These are phyloP conservation scores for Globisporangium lucens DNA, from an alignment of 352 stramenopile genomes.

Conservation along the genomic window DNA sequence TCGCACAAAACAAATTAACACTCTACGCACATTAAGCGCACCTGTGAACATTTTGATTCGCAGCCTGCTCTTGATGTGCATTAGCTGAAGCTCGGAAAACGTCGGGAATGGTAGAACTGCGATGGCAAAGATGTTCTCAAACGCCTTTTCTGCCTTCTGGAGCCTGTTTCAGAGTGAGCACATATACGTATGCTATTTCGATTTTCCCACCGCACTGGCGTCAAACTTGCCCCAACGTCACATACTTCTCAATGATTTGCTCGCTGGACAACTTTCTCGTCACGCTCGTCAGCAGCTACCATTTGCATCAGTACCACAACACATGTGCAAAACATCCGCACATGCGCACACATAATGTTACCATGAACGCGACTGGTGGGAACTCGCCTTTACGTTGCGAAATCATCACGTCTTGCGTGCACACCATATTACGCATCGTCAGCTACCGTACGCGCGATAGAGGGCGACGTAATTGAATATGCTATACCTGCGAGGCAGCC, in stretches of 20 bases:
- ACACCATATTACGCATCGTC: slow-evolving; percentile 3
- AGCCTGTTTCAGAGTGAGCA: slow-evolving; percentile 24
- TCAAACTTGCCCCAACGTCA: background rate
- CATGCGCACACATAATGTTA: slow-evolving; percentile 13
- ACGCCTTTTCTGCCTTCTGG: slow-evolving; percentile 55
- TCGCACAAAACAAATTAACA: background rate
- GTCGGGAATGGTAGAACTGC: slow-evolving; percentile 41
- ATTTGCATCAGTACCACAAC: background rate
- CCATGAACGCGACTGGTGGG: slow-evolving; percentile 69
- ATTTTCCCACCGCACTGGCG: background rate
- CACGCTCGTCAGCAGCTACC: slow-evolving; percentile 13
- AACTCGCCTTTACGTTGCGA: slow-evolving; percentile 67
- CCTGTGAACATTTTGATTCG: slow-evolving; percentile 49
- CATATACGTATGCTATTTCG: background rate
- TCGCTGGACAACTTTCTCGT: slow-evolving; percentile 39
- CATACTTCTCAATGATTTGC: slow-evolving; percentile 44
- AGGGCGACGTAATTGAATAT: background rate
- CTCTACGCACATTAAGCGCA: slow-evolving; percentile 2
- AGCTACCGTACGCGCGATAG: background rate
- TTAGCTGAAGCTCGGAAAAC: slow-evolving; percentile 43
- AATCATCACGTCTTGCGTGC: slow-evolving; percentile 66
- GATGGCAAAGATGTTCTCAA: slow-evolving; percentile 53
- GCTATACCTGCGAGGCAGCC: slow-evolving; percentile 53
- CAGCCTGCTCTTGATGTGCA: slow-evolving; percentile 35
- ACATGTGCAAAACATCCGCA: background rate